Evolutionary conservation across 192 early-diverging fungal genomes (phyloP), one percentile per base, ranked within the genome.

Genomic region (Allomyces macrogynus): DNA sequence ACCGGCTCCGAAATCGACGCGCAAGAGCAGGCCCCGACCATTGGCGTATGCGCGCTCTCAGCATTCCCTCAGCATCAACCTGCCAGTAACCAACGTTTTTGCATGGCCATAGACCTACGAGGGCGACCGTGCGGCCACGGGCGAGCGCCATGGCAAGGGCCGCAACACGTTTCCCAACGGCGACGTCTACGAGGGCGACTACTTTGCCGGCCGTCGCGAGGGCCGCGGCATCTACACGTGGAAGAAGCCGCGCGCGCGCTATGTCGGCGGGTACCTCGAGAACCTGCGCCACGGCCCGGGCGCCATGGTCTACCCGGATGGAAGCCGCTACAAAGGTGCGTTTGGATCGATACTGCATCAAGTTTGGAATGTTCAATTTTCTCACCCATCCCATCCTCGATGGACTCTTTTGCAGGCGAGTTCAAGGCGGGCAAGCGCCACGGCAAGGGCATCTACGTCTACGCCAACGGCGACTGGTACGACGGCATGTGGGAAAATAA

Each of bases 111-210:
- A 81, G 79, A 68, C 68, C n/a, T 83, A 83, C 67, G 80, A 78
- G 61, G 81, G 81, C 14, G 78, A 79, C 43, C 66, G 81, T 40
- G 78, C 80, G 67, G 78, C 72, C 24, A 62, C 63, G 11, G 71
- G 67, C 22, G 73, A 80, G 60, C 67, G 81, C 26, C 81, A 83
- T 69, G 81, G 81, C 18, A 75, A 78, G 57, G 81, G 79, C 11
- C 76, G 77, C 62, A 81, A 75, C 64, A 71, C 69, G 12, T 83
- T 83, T 66, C 71, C 76, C 44, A 83, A 83, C 67, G 77, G 77
- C 23, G 81, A 83, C 67, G 69, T 74, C 23, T 82, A 78, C 71
- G 72, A 75, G 20, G 80, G 80, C 7, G 14, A 57, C 1, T 82
- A 82, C 66, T 64, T 65, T 22, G 67, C 57, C 65, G 80, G 80